Evolutionary conservation across 805 yeast species (phyloP).

Genomic region (Suhomyces kilbournensis): DNA sequence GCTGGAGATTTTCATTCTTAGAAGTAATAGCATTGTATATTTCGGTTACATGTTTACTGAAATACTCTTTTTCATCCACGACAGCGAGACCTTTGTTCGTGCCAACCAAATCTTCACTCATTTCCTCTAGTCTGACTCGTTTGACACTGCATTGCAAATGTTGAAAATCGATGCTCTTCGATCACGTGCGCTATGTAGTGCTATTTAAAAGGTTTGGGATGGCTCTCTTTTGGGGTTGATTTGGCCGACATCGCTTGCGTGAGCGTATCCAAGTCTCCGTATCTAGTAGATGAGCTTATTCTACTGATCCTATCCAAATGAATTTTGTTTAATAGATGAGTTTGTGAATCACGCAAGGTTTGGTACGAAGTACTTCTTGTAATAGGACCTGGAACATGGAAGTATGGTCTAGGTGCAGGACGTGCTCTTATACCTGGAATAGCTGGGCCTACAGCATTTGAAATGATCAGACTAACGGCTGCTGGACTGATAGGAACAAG

Average conservation of each 20-base stretch:
- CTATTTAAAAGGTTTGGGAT: not conserved
- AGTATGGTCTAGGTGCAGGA: conserved; percentile 7
- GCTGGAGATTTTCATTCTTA: not conserved
- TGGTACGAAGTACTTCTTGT: conserved; percentile 10
- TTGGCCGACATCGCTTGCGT: conserved; percentile 5
- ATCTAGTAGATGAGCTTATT: conserved; percentile 8
- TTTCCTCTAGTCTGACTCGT: not conserved
- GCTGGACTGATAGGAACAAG: not conserved
- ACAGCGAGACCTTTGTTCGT: not conserved
- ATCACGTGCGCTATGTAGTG: not conserved
- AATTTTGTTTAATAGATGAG: conserved; percentile 20
- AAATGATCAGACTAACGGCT: not conserved
- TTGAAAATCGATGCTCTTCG: conserved; percentile 12
- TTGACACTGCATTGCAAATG: not conserved
- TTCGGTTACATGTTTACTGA: conserved; percentile 4
- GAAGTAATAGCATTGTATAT: conserved; percentile 5
- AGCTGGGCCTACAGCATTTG: not conserved
- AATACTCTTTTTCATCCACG: conserved; percentile 4
- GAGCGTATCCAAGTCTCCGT: conserved; percentile 14
- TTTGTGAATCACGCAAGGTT: conserved; percentile 17
- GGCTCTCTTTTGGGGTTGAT: not conserved
- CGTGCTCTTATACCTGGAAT: not conserved
- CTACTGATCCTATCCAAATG: conserved; percentile 16
- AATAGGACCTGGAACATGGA: conserved; percentile 19
- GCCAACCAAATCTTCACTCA: not conserved